Evolutionary conservation across 108 stramenopile genomes (phyloP).

Genomic region (Skeletonema potamos): DNA sequence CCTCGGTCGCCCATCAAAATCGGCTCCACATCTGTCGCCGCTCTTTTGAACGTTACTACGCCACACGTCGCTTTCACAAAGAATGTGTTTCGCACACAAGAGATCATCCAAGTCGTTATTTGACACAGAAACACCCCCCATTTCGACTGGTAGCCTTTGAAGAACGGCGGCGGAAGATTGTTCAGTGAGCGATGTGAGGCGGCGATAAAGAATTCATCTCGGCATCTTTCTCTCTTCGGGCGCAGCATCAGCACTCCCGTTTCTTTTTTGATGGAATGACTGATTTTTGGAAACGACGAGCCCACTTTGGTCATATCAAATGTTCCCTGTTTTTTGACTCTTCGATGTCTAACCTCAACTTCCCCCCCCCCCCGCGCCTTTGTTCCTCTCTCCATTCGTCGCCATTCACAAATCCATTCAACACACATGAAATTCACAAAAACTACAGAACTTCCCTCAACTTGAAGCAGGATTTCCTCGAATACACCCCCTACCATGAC

Average conservation of each 20-base stretch:
- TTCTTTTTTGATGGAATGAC: no score
- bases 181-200: neutral
- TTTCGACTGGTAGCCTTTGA: no score
- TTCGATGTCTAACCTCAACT: neutral
- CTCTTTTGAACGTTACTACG: no score
- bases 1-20: no score
- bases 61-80: no score
- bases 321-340: neutral
- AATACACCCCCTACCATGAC: slow-evolving; percentile 94
- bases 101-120: no score
- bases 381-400: neutral
- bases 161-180: no score
- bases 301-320: neutral
- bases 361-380: neutral
- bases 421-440: neutral
- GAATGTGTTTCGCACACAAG: no score
- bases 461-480: slow-evolving; percentile 94
- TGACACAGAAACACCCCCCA: no score
- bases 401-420: neutral
- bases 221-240: neutral
- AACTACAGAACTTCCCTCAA: slow-evolving; percentile 40
- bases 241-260: neutral
- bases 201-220: neutral
- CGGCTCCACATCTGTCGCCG: no score
- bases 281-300: neutral